Evolutionary conservation across 73 alveolate genomes (phyloP).

Genomic region (Durusdinium trenchii): DNA sequence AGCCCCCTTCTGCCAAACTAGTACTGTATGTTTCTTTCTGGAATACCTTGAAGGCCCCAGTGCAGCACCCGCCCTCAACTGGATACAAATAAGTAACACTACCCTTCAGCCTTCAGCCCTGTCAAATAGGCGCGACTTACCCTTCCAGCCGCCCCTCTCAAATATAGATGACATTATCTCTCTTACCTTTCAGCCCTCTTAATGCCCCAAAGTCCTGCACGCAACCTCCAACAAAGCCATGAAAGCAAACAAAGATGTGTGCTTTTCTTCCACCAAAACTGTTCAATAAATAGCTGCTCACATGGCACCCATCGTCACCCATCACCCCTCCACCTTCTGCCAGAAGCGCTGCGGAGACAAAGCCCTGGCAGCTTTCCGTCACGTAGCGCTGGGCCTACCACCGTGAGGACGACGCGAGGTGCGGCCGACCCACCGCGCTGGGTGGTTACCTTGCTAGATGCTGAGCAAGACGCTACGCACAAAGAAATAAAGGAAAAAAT

Average conservation of each 20-base stretch:
- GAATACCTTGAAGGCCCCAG: neutral
- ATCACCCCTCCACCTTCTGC: neutral
- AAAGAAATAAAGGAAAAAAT: neutral
- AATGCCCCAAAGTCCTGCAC: neutral
- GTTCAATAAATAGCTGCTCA: neutral
- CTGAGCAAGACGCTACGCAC: neutral
- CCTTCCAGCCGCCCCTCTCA: neutral
- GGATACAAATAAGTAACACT: neutral
- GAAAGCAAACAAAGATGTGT: neutral
- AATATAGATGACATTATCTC: neutral
- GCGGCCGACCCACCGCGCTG: neutral
- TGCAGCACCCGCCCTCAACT: neutral
- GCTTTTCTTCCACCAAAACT: neutral
- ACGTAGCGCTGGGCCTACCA: conserved; percentile 51
- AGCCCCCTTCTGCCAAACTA: neutral
- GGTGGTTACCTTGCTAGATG: neutral
- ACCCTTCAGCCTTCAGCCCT: too few species aligned
- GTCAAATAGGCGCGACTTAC: neutral
- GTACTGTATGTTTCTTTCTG: neutral
- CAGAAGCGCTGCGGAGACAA: conserved; percentile 2
- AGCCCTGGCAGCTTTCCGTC: conserved; percentile 40
- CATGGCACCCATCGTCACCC: neutral
- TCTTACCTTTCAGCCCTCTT: neutral
- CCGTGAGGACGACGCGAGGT: neutral
- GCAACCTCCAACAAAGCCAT: neutral